These are phyloP conservation scores for Xylariaceae sp. DNA, from an alignment of 2,329 filamentous ascomycete species.

Conservation along the genomic window DNA sequence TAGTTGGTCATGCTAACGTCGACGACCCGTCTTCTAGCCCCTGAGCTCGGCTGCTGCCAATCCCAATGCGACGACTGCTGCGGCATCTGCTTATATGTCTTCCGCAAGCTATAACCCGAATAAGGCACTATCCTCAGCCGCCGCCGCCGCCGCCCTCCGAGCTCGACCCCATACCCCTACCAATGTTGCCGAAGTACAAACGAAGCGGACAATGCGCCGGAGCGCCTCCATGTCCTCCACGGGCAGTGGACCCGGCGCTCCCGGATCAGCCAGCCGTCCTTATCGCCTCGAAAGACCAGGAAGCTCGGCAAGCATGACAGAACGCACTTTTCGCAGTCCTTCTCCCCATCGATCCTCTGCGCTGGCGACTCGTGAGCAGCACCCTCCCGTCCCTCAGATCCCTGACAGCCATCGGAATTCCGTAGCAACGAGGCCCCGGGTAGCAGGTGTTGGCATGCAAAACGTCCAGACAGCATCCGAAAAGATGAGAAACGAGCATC, in stretches of 20 bases:
- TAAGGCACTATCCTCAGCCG: slow-evolving; percentile 70
- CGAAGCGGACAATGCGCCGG: slow-evolving; percentile 75
- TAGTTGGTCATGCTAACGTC: slow-evolving; percentile 14
- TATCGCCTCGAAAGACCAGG: slow-evolving; percentile 53
- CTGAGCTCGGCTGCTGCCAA: slow-evolving; percentile 59
- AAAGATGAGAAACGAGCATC: slow-evolving; percentile 39
- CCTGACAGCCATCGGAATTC: slow-evolving; percentile 41
- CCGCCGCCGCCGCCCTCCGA: slow-evolving; percentile 78
- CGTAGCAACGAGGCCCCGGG: slow-evolving; percentile 35
- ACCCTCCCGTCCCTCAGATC: slow-evolving; percentile 71
- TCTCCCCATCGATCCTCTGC: slow-evolving; percentile 51
- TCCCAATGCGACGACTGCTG: slow-evolving; percentile 71
- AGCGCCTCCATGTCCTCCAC: slow-evolving; percentile 67
- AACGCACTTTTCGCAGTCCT: slow-evolving; percentile 77
- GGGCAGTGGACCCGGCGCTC: slow-evolving; percentile 41
- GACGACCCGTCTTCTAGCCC: slow-evolving; percentile 42
- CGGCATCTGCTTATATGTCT: slow-evolving; percentile 71
- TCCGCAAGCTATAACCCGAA: slow-evolving; percentile 54
- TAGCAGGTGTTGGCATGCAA: slow-evolving; percentile 41
- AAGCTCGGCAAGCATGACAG: slow-evolving; percentile 79
- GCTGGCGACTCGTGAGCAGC: slow-evolving; percentile 38
- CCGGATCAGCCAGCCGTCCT: slow-evolving; percentile 34
- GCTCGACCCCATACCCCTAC: slow-evolving; percentile 73
- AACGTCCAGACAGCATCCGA: slow-evolving; percentile 52
- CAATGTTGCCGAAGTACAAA: slow-evolving; percentile 75